Percentiles rank a stretch among this genome's conserved stretches.
These are phyloP conservation scores for Tothia fuscella DNA, from an alignment of 2,329 filamentous ascomycete species.

Conservation along the genomic window DNA sequence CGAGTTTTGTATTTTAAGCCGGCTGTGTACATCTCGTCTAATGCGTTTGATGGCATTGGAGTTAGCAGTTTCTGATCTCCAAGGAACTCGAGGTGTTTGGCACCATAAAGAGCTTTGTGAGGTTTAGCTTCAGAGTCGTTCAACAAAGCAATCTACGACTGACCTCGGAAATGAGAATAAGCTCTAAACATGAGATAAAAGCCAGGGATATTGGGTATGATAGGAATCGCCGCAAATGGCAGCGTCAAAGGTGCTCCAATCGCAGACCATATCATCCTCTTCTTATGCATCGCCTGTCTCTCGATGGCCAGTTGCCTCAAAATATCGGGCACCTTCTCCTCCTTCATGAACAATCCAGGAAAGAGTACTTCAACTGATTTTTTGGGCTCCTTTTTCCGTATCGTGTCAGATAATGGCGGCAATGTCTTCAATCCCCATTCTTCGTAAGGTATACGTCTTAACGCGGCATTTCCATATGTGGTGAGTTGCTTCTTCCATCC, in stretches of 20 bases:
- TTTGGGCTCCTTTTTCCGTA: conserved; percentile 1
- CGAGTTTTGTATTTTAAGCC: conserved; percentile 33
- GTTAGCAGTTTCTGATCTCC: conserved; percentile 57
- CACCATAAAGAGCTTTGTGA: conserved; percentile 58
- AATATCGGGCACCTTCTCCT: conserved; percentile 51
- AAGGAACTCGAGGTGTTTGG: conserved; percentile 74
- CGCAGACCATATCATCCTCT: conserved; percentile 68
- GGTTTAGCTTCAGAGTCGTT: conserved; percentile 5
- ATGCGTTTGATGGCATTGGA: conserved; percentile 50
- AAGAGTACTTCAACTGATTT: conserved; percentile 56
- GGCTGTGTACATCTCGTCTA: conserved; percentile 63
- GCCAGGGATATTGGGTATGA: conserved; percentile 89
- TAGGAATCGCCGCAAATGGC: conserved; percentile 70
- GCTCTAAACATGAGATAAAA: conserved; percentile 89
- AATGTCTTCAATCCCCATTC: conserved; percentile 98
- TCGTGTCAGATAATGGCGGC: conserved; percentile 47
- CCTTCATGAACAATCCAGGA: conserved; percentile 56
- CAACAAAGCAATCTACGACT: background rate
- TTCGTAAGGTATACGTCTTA: conserved; percentile 83
- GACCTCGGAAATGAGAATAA: conserved; percentile 34
- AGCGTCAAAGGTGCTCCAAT: conserved; percentile 70
- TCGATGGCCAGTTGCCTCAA: conserved; percentile 65
- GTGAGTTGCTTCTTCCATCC: conserved; percentile 87
- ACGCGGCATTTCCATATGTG: conserved; percentile 70
- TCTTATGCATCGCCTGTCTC: conserved; percentile 64